Base-by-base conservation (phyloP, 805 yeast species). In the Isabelozyma gotoi region DNA sequence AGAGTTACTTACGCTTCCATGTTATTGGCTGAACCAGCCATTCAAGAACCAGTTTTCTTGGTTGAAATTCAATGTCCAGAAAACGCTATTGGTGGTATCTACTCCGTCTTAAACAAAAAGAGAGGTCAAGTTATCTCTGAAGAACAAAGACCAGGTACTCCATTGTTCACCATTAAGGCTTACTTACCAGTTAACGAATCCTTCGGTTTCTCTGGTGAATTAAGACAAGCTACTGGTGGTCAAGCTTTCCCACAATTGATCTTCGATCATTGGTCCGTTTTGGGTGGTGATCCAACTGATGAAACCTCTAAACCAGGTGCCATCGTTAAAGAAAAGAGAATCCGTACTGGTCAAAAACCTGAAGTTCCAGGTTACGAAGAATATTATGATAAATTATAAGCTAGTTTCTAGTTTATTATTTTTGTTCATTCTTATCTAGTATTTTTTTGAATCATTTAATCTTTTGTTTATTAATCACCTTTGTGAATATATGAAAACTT, bases 181-280 rank as follows among this genome's bases (percentile, higher is more conserved):
- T 88, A 90, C 96, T 84, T 92, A 80, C 99, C 99, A 74, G 97
- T 92, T 64, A 94, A 92, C 81, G 99, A 94, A 84, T 92, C 99
- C 48, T 92, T 94, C 86, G 99, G 99, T 87, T 92, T 92, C 96
- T 86, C 96, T 66, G 94, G 95, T 82, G 96, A 91, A 70, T 86
- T 92, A 72, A 89, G 99, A 84, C 97, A 92, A 81, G 97, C 98
- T 71, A 92, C 99, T 70, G 97, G 97, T 88, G 99, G 99, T 78
- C 99, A 92, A 84, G 99, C 99, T 76, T 92, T 92, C 99, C 99
- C 99, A 80, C 98, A 92, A 82, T 83, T 94, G 96, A 95, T 94
- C 76, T 94, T 92, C 78, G 98, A 94, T 77, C 99, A 92, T 77
- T 92, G 98, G 98, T 80, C 89, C 59, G 76, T 88, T 65, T 79